Conservation (phyloP, 345 rosid genomes). For the Euphorbia lathyris region DNA sequence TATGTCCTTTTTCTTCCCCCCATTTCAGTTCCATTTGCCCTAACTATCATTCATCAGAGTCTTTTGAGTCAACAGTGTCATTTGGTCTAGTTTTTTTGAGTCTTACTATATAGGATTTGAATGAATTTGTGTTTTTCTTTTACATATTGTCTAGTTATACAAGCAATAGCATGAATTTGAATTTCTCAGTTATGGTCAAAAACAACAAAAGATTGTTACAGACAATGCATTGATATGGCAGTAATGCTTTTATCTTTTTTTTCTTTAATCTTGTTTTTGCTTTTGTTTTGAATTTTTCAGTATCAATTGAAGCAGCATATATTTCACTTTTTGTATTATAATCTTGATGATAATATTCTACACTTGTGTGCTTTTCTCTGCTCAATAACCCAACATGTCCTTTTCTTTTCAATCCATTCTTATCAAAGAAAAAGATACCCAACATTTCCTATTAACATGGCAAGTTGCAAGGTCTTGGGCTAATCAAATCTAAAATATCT, state of each 20-base stretch:
- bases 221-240: constrained; percentile 40
- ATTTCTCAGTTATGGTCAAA: constrained; percentile 16
- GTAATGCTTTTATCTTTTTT: constrained; percentile 19
- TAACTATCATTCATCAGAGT: constrained; percentile 18
- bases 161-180: constrained; percentile 30
- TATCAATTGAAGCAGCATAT: constrained; percentile 19
- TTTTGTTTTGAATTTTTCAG: not conserved
- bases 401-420: not conserved
- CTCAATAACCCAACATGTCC: not conserved
- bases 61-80: constrained; percentile 20
- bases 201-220: constrained; percentile 23
- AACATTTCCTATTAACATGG: not conserved
- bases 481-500: not conserved
- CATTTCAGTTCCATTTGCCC: constrained; percentile 10
- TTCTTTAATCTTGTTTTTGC: not conserved
- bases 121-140: constrained; percentile 7
- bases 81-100: constrained; percentile 22
- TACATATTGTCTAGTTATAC: constrained; percentile 35
- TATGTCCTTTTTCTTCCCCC: constrained; percentile 13
- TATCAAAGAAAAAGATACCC: no score
- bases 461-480: not conserved
- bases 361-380: constrained; percentile 2
- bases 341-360: not conserved
- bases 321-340: constrained; percentile 15
- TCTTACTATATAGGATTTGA: constrained; percentile 29